Evolutionary conservation across 2,329 filamentous ascomycete species (phyloP), one percentile per base, ranked within the genome.

Genomic region (Neodidymelliopsis sp.): DNA sequence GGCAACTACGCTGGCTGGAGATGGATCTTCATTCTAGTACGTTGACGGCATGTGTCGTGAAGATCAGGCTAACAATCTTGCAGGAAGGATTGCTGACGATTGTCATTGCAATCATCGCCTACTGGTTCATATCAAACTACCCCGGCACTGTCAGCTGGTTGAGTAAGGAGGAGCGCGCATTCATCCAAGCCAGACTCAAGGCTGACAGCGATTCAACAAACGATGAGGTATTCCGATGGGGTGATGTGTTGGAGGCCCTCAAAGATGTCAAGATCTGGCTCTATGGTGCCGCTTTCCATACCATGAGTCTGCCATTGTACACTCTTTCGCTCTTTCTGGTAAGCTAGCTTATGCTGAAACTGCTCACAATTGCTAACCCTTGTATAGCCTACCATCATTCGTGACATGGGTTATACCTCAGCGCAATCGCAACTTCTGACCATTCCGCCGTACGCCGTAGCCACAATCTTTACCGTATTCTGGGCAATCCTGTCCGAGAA

Each of bases 281-380:
- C 0, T 91, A 91, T 56, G 85, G 86, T 0, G 67, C 89, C 0
- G 82, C 80, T 0, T 90, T 89, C 59, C 87, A 91, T 65, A 89
- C 86, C 4, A 84, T 90, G 78, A 87, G 84, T 47, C 70, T 91
- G 6, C 71, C 71, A 0, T 47, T 74, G 1, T 74, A 73, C 42
- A 73, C 70, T 0, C 42, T 74, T 9, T 73, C 70, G 12, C 57
- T 74, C 2, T 74, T 74, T 31, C 35, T 74, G 28, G 69, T 71
- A 59, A 45, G 78, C 67, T 89, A 23, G 24, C 24, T 80, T 75
- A 11, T 2, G 10, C 28, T 3, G 12, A n/a, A 3, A n/a, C 16
- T 25, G 5, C 25, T 25, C n/a, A 18, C n/a, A 3, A 13, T 13
- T 11, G n/a, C 11, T 38, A 15, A 33, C 53, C 57, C 47, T 57